Evolutionary conservation across 1,139 yeast genomes (phyloP).

Genomic region (Yamadazyma songkhlaensis): DNA sequence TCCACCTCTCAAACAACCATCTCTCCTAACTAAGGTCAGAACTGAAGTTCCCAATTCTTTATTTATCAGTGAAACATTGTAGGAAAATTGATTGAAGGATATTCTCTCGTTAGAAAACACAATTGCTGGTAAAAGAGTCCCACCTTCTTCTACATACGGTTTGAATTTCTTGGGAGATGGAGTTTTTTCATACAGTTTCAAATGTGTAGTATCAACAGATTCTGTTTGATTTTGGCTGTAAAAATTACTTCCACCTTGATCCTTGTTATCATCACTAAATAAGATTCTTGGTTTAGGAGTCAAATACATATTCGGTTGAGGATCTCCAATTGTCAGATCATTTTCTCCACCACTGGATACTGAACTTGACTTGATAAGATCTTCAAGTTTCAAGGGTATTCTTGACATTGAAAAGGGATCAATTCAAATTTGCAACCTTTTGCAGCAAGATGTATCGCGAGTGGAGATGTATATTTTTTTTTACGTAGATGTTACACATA

Average conservation of each 20-base stretch:
- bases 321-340: too few species aligned
- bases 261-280: neutral
- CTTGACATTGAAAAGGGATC: neutral
- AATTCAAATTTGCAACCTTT: neutral
- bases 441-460: conserved; percentile 2
- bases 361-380: neutral
- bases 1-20: conserved; percentile 1
- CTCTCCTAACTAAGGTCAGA: too few species aligned
- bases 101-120: conserved; percentile 2
- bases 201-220: neutral
- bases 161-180: too few species aligned
- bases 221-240: too few species aligned
- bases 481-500: neutral
- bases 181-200: neutral
- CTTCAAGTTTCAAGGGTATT: neutral
- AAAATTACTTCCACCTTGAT: neutral
- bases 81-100: neutral
- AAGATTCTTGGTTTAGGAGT: conserved; percentile 2
- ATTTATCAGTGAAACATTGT: neutral
- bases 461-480: neutral
- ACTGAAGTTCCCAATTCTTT: neutral
- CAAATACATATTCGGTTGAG: too few species aligned
- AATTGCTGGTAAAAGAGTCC: conserved; percentile 3
- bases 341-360: too few species aligned
- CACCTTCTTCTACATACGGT: too few species aligned